These are phyloP conservation scores for Entrophospora sp. DNA, from an alignment of 192 early-diverging fungal species.

Conservation along the genomic window DNA sequence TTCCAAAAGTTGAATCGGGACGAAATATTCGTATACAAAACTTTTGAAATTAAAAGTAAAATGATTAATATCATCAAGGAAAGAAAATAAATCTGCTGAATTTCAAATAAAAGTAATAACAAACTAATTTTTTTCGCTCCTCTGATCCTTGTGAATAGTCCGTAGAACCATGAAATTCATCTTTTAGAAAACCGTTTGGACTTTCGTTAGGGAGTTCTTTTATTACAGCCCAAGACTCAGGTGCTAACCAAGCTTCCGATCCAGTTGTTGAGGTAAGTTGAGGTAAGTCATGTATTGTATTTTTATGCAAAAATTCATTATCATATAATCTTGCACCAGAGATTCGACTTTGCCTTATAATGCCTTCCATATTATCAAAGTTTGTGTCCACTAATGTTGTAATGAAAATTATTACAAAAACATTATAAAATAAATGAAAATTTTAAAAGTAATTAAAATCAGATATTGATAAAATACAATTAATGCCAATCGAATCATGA, in stretches of 20 bases:
- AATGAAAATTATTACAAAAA: background rate
- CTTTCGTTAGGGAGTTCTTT: constrained; percentile 37
- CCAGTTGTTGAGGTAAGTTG: background rate
- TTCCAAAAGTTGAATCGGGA: constrained; percentile 72
- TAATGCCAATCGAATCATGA: background rate
- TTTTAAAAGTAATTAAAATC: background rate
- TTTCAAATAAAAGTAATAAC: background rate
- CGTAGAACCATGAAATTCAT: constrained; percentile 26
- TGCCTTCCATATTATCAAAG: constrained; percentile 38
- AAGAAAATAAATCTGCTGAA: constrained; percentile 26
- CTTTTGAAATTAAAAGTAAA: constrained; percentile 29
- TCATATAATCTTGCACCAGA: background rate
- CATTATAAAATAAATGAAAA: background rate
- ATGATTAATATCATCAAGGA: constrained; percentile 31
- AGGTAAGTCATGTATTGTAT: background rate
- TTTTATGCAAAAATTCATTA: background rate
- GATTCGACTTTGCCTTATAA: constrained; percentile 23
- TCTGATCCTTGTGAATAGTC: constrained; percentile 14
- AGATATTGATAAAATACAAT: background rate
- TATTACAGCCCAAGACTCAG: constrained; percentile 63
- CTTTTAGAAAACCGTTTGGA: constrained; percentile 19
- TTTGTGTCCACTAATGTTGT: constrained; percentile 28
- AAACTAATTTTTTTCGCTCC: constrained; percentile 19
- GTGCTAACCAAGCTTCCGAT: constrained; percentile 52
- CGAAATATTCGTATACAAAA: constrained; percentile 69